Base-by-base conservation (phyloP, 2,329 filamentous ascomycete species). In the Microdochium nivale region DNA sequence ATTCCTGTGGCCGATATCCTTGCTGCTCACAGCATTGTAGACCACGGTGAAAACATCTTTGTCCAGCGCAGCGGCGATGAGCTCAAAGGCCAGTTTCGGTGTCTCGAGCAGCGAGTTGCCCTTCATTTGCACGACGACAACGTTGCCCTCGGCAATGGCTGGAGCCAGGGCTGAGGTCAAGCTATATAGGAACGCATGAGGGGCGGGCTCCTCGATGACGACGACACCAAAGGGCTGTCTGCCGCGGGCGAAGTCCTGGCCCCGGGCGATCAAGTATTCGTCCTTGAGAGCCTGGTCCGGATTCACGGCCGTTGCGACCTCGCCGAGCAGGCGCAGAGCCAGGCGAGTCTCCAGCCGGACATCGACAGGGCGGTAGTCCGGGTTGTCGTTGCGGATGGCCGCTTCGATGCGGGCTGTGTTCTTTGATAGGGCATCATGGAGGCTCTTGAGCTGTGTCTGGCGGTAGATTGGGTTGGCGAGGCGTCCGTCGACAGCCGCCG, bases 401-500 rank as follows among this genome's bases (percentile, higher is more conserved):
- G 59, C 56, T 46, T 61, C 60, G 47, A 73, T 62, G 2, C 57
- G 51, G 2, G 56, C 56, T 23, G 63, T 57, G 32, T 62, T 53
- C 16, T 60, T 54, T 3, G 63, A 51, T 7, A 75, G 57, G 1
- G 55, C 49, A 2, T 59, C 48, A 50, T 72, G 70, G 1, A 74
- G 59, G 9, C 55, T 56, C 43, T 64, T 61, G 23, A 74, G 66
- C 53, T 72, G 69, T 3, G 59, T 54, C 51, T 72, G 70, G 2
- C 67, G 65, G 54, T 67, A 71, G 16, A 66, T 60, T 24, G 65
- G 61, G 52, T 68, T 70, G n/a, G 66, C 60, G 2, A 66, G 59
- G 2, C 69, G 65, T 33, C 69, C 69, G 53, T 74, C 70, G n/a
- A 67, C 57, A 30, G 64, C 59, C 24, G 68, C 60, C n/a, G 61